phyloP scores from a whole-genome alignment of 2,329 filamentous ascomycete genomes.

The Talaromyces sp. region DNA sequence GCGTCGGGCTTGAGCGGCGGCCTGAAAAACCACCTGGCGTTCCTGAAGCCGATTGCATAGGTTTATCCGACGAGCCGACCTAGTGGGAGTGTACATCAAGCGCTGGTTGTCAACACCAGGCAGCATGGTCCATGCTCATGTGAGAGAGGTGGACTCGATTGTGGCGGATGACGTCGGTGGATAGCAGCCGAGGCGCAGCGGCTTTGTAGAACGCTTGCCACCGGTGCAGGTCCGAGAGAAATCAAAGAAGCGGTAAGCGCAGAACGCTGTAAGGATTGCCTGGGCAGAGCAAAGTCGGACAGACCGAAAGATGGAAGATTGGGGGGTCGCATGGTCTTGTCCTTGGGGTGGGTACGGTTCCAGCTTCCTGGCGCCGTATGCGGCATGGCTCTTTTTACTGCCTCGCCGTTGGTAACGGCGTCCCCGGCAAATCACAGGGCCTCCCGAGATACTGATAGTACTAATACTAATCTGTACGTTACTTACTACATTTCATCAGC shows the following conservation, averaged over 20 bases:
- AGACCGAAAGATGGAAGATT: not conserved
- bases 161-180: constrained; percentile 12
- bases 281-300: not conserved
- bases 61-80: no score
- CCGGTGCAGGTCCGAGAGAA: not conserved
- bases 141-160: not conserved
- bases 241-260: not conserved
- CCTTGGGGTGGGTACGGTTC: not conserved
- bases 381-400: not conserved
- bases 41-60: not conserved
- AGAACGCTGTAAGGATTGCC: not conserved
- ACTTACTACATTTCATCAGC: not conserved
- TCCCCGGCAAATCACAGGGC: not conserved
- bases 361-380: not conserved
- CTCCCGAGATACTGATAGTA: constrained; percentile 1
- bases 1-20: not conserved
- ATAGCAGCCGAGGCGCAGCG: not conserved
- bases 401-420: not conserved
- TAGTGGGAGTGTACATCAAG: constrained; percentile 1
- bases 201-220: not conserved
- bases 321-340: not conserved
- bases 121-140: not conserved
- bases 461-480: not conserved
- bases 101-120: not conserved
- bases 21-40: not conserved